These are phyloP conservation scores for Gypsophila paniculata DNA, from an alignment of 179 eudicot genomes.

Conservation along the genomic window DNA sequence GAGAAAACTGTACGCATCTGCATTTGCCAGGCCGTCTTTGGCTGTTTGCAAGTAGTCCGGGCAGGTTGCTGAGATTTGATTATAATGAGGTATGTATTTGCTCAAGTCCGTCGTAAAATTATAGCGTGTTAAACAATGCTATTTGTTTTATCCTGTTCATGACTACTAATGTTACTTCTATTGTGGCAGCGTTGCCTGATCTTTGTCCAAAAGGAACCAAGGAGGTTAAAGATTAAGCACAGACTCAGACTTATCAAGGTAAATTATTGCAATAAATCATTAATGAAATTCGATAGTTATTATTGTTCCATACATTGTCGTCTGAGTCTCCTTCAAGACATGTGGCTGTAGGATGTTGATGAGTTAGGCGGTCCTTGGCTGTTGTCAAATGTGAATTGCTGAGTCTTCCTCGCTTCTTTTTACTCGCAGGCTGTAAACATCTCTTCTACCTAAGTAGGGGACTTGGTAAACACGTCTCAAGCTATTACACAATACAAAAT, in stretches of 20 bases:
- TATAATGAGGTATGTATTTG: conserved; percentile 17
- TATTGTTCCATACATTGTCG: background rate
- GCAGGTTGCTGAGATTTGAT: conserved; percentile 5
- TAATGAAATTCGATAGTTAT: background rate
- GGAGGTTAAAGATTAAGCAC: conserved; percentile 9
- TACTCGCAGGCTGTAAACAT: conserved; percentile 5
- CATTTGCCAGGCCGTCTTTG: conserved; percentile 11
- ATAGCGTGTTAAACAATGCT: background rate
- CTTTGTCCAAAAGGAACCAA: conserved; percentile 5
- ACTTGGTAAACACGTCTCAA: background rate
- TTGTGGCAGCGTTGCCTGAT: conserved; percentile 21
- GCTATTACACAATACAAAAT: background rate
- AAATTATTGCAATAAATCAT: background rate
- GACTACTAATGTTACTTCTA: conserved; percentile 18
- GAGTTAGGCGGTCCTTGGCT: background rate
- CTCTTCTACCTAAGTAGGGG: conserved; percentile 1
- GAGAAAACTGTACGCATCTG: conserved; percentile 13
- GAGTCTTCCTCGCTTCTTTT: background rate
- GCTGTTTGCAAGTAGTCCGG: conserved; percentile 5
- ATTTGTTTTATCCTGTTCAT: background rate
- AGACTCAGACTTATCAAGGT: conserved; percentile 3
- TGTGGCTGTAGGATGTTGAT: background rate
- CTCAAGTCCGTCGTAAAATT: background rate
- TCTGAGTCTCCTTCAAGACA: background rate
- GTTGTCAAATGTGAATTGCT: background rate